phyloP scores from a whole-genome alignment of 2,329 filamentous ascomycete genomes.

The Cytospora leucostoma region DNA sequence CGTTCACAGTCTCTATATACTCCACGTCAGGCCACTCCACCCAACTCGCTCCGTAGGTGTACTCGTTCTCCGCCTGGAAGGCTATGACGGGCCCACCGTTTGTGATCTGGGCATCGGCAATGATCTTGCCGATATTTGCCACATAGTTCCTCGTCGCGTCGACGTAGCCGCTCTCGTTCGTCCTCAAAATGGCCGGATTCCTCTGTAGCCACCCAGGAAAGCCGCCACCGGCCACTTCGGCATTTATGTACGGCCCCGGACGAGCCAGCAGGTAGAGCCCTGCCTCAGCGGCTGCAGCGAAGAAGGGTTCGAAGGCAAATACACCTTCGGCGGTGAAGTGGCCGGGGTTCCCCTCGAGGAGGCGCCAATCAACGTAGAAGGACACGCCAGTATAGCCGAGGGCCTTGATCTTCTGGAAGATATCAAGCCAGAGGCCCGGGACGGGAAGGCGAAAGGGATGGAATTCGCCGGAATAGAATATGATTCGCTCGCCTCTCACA shows the following conservation, averaged over 20 bases:
- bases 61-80: constrained; percentile 82
- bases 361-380: constrained; percentile 78
- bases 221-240: constrained; percentile 73
- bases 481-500: constrained; percentile 67
- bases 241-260: constrained; percentile 77
- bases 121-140: constrained; percentile 60
- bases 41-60: constrained; percentile 53
- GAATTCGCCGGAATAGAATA: constrained; percentile 73
- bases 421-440: constrained; percentile 54
- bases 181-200: constrained; percentile 64
- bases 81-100: constrained; percentile 80
- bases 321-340: constrained; percentile 70
- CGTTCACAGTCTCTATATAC: constrained; percentile 71
- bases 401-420: constrained; percentile 82
- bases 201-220: constrained; percentile 80
- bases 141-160: constrained; percentile 65
- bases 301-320: constrained; percentile 73
- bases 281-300: constrained; percentile 70
- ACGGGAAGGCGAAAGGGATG: constrained; percentile 64
- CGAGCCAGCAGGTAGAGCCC: constrained; percentile 76
- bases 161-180: constrained; percentile 61
- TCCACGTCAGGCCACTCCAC: constrained; percentile 63
- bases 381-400: constrained; percentile 78
- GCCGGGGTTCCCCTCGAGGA: constrained; percentile 73
- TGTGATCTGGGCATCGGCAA: constrained; percentile 77